A percentile compares a stretch with the other conserved stretches of the same genome.
Evolutionary conservation across 345 rosid species (phyloP).

Genomic region (Linum tenue): DNA sequence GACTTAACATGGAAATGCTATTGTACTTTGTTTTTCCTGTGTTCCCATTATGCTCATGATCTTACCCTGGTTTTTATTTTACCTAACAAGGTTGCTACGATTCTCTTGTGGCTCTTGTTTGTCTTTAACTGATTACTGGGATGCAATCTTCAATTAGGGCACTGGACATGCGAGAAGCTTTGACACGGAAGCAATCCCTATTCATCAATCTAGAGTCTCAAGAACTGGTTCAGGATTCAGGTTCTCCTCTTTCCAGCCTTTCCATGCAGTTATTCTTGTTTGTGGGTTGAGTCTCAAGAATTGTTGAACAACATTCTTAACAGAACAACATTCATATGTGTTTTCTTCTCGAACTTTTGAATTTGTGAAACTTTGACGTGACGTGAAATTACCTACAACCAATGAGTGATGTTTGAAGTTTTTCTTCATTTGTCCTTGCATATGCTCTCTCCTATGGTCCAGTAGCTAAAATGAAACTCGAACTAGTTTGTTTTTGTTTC

Average conservation of each 20-base stretch:
- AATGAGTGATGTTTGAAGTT: not conserved
- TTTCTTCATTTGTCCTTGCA: not conserved
- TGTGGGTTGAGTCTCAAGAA: not conserved
- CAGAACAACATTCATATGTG: too few species aligned
- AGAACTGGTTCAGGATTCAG: constrained; percentile 15
- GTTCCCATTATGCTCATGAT: not conserved
- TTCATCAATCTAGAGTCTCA: constrained; percentile 15
- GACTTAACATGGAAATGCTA: not conserved
- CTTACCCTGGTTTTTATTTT: not conserved
- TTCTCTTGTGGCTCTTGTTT: constrained; percentile 7
- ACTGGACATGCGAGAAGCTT: constrained; percentile 15
- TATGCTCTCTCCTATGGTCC: not conserved
- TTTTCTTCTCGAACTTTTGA: too few species aligned
- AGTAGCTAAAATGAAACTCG: not conserved
- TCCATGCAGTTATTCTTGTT: not conserved
- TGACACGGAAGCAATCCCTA: constrained; percentile 20
- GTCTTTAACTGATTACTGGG: constrained; percentile 11
- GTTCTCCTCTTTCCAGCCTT: constrained; percentile 2
- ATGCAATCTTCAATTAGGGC: constrained; percentile 14
- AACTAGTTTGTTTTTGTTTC: not conserved
- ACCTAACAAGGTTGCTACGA: not conserved
- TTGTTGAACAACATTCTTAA: too few species aligned
- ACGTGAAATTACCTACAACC: too few species aligned
- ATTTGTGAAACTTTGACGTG: too few species aligned
- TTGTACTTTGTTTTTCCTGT: not conserved